Percentiles rank a stretch among this genome's conserved stretches.
Conservation (phyloP, 805 yeast species). For the Wickerhamomyces bovis region DNA sequence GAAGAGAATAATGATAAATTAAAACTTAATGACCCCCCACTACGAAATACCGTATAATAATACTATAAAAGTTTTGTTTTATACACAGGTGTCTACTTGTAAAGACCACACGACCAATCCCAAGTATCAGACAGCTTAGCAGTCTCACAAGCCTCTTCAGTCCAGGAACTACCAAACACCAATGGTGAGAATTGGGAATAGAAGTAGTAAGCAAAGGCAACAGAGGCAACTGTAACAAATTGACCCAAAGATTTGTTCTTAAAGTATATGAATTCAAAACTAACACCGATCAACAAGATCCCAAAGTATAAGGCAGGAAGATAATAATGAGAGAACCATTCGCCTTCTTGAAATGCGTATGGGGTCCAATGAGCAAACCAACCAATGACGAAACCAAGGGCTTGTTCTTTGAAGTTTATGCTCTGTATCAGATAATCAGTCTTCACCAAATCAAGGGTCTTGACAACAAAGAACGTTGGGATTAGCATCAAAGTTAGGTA, state of each 20-base stretch:
- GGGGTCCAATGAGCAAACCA: conserved; percentile 57
- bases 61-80: neutral
- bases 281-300: conserved; percentile 38
- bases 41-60: neutral
- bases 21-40: neutral
- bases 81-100: conserved; percentile 4
- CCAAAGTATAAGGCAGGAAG: conserved; percentile 45
- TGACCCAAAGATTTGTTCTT: conserved; percentile 26
- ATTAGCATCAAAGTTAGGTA: conserved; percentile 36
- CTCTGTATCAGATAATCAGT: conserved; percentile 11
- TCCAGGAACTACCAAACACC: conserved; percentile 44
- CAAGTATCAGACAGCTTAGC: conserved; percentile 33
- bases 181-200: conserved; percentile 35
- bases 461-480: conserved; percentile 16
- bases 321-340: conserved; percentile 40
- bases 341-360: conserved; percentile 31
- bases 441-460: conserved; percentile 23
- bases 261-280: conserved; percentile 34
- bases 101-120: conserved; percentile 37
- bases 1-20: conserved; percentile 12
- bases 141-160: conserved; percentile 30
- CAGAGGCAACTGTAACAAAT: conserved; percentile 17
- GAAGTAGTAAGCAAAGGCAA: conserved; percentile 11
- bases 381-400: conserved; percentile 36
- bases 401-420: conserved; percentile 14